Base-by-base conservation (phyloP, 1,139 yeast genomes). In the Geotrichum klebahnii region DNA sequence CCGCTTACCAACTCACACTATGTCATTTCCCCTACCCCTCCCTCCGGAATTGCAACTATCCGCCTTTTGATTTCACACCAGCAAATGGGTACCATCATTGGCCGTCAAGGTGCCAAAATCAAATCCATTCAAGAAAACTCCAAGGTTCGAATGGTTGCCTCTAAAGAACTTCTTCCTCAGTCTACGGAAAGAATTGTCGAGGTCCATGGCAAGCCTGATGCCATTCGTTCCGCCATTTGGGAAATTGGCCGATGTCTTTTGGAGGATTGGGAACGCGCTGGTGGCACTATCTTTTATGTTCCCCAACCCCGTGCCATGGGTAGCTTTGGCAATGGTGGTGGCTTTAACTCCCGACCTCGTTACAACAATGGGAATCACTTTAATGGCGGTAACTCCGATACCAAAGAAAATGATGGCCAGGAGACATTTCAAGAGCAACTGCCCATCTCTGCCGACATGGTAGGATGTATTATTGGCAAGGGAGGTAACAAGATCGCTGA, bases 1-100 rank as follows among this genome's bases (percentile, higher is more conserved):
- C 66, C 70, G 14, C 61, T 67, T 28, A 54, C 64, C 19, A 53
- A 50, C 22, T 73, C 71, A 57, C 79, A 75, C 58, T 86, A 87
- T 49, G 50, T 56, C 8, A 49, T 54, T 34, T 53, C 61, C 14
- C 71, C 82, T 55, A 72, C 79, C 51, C 72, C 75, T 33, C 77
- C 80, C 14, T 69, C 76, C 46, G 80, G 79, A 35, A 63, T 69
- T 17, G 75, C 84, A 24, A 75, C 81, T 38, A 69, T 88, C 60
- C 77, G 96, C 62, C 72, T 89, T 48, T 73, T 90, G 55, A 76
- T 89, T 54, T 90, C 96, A 43, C 89, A 89, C 69, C 77, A 83
- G 55, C 96, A 88, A 68, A 83, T 89, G 81, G 96, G 97, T 39
- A 82, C 95, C 10, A 78, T 89, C 50, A 89, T 89, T 66, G 97